These are phyloP conservation scores for Paraurostyla sp. DNA, from an alignment of 73 alveolate genomes.

Conservation along the genomic window DNA sequence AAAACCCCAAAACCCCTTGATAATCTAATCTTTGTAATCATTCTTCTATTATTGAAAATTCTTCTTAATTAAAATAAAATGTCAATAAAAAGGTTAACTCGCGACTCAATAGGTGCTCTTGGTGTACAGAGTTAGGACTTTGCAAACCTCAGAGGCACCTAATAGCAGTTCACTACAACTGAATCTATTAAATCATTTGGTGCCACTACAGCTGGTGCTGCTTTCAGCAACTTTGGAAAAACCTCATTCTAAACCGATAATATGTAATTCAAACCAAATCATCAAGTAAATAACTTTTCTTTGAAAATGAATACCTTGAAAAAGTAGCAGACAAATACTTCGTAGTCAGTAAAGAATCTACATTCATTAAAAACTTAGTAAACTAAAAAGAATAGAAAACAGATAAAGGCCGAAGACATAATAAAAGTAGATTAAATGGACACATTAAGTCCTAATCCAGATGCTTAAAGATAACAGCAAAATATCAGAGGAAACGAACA, in stretches of 20 bases:
- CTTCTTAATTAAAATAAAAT: too few species aligned
- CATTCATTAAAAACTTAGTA: slow-evolving; percentile 4
- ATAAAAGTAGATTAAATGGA: slow-evolving; percentile 2
- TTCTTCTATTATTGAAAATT: too few species aligned
- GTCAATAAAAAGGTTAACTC: too few species aligned
- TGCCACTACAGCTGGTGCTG: background rate
- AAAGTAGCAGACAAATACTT: background rate
- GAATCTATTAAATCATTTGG: too few species aligned
- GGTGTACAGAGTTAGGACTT: too few species aligned
- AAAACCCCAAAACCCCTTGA: too few species aligned
- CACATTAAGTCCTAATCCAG: too few species aligned
- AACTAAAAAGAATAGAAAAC: background rate
- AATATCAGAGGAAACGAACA: slow-evolving; percentile 15
- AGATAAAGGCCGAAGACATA: background rate
- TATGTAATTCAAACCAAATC: background rate
- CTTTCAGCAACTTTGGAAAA: background rate
- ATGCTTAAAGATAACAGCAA: background rate
- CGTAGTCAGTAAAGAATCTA: background rate
- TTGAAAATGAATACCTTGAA: background rate
- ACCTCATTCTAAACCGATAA: background rate
- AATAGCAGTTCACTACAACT: too few species aligned
- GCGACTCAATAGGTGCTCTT: too few species aligned
- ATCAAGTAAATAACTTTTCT: too few species aligned
- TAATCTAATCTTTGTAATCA: too few species aligned
- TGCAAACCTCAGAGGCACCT: too few species aligned